A percentile compares a stretch with the other conserved stretches of the same genome.
Conservation (phyloP, 768 basidiomycete species). For the Rubroboletus satanas region DNA sequence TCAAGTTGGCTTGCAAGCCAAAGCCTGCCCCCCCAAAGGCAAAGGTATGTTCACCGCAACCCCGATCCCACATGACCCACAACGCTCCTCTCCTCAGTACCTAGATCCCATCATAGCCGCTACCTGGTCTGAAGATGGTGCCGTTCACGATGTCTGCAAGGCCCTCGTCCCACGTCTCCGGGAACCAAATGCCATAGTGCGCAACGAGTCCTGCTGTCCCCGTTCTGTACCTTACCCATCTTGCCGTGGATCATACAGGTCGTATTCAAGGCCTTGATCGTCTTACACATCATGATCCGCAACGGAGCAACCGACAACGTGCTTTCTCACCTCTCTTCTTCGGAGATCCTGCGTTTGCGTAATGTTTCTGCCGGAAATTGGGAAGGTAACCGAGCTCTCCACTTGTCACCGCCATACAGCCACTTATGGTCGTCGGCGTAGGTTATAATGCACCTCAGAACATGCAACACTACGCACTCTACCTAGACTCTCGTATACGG, state of each 20-base stretch:
- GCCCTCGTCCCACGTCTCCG: slow-evolving; percentile 79
- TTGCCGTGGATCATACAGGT: slow-evolving; percentile 46
- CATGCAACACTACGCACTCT: slow-evolving; percentile 80
- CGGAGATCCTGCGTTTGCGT: slow-evolving; percentile 75
- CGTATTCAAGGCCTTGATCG: slow-evolving; percentile 96
- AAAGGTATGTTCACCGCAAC: slow-evolving; percentile 54
- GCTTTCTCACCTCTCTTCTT: slow-evolving; percentile 73
- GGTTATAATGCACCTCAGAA: slow-evolving; percentile 87
- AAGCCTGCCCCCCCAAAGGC: slow-evolving; percentile 94
- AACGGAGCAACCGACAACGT: slow-evolving; percentile 96
- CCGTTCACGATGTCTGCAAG: slow-evolving; percentile 89
- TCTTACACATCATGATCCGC: slow-evolving; percentile 94
- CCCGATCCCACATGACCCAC: background rate
- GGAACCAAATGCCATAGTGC: slow-evolving; percentile 88
- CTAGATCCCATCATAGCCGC: slow-evolving; percentile 94
- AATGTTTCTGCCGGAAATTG: slow-evolving; percentile 79
- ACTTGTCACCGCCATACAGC: background rate
- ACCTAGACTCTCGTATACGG: slow-evolving; percentile 84
- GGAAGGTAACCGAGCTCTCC: slow-evolving; percentile 61
- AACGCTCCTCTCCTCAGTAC: slow-evolving; percentile 52
- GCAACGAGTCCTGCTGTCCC: slow-evolving; percentile 26
- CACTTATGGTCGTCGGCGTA: slow-evolving; percentile 26
- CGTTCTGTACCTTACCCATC: background rate
- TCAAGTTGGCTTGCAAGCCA: slow-evolving; percentile 96
- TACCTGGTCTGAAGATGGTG: slow-evolving; percentile 95